Base-by-base conservation (phyloP, 208 protist genomes). In the Crithidia bombi region DNA sequence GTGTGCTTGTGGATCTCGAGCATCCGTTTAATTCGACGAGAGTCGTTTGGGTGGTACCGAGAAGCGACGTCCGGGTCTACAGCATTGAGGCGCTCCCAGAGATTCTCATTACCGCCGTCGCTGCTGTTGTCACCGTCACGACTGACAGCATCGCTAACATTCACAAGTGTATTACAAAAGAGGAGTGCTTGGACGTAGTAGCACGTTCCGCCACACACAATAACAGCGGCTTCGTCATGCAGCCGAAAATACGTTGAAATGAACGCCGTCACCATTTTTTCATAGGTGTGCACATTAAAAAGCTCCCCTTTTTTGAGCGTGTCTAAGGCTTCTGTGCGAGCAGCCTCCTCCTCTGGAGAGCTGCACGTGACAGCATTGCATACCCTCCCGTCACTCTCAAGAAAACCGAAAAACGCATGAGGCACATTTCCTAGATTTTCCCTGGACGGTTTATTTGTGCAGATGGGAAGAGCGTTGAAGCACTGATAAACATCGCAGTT, bases 401-500 rank as follows among this genome's bases (percentile, higher is more conserved):
- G 76, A 70, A 94, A 92, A 0, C 84, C 80, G 5, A 98, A 58
- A 68, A 96, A 87, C 23, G 81, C 77, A 54, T 98, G 95, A 4
- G 83, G 72, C 33, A 96, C 75, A 25, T 76, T 77, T 15, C 72
- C 38, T 49, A 85, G 75, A 43, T 97, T 89, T 21, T 63, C 63
- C 14, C n/a, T 36, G 3, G 80, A 81, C 2, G 83, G 73, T 56
- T 96, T 97, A 70, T 98, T 98, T 10, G 93, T 97, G 25, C 76
- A 84, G 51, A 97, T 81, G 19, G 93, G 90, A 38, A 98, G 86
- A 36, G 75, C 92, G 9, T 30, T 25, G 62, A 94, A 97, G 65
- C 94, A 94, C 69, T 98, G 95, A 69, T 92, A 87, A 7, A 94
- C 87, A 62, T 98, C 95, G 57, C 89, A 93, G 57, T 91, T 95